phyloP scores from a whole-genome alignment of 495 filamentous ascomycete genomes.

The Aspergillus coremiiformis region DNA sequence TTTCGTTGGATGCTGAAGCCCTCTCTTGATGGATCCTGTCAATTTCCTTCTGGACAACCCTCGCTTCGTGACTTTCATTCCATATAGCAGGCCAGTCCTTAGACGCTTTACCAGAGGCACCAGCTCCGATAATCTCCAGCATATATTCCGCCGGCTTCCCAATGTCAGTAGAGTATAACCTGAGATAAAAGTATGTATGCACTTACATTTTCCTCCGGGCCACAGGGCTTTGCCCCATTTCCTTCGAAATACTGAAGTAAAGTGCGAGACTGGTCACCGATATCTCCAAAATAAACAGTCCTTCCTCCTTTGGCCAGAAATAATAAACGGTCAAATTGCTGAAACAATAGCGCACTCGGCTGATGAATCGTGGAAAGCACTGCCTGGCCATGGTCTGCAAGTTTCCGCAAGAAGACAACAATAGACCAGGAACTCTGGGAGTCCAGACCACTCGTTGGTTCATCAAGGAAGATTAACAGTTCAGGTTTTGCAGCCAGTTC shows the following conservation, averaged over 20 bases:
- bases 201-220: constrained; percentile 68
- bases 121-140: constrained; percentile 66
- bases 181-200: too few species aligned
- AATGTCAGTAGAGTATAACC: constrained; percentile 7
- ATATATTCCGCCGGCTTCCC: constrained; percentile 78
- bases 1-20: constrained; percentile 15
- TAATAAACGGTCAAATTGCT: constrained; percentile 83
- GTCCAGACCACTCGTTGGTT: constrained; percentile 83
- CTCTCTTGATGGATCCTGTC: constrained; percentile 50
- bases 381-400: constrained; percentile 80
- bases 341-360: constrained; percentile 83
- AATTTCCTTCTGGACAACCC: constrained; percentile 57
- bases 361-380: constrained; percentile 95
- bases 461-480: constrained; percentile 89
- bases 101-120: constrained; percentile 57
- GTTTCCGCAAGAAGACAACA: constrained; percentile 69
- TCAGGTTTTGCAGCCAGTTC: constrained; percentile 86
- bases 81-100: constrained; percentile 74
- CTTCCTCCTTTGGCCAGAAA: constrained; percentile 75
- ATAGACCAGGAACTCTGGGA: constrained; percentile 84
- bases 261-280: constrained; percentile 65
- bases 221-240: constrained; percentile 64
- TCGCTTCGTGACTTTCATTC: constrained; percentile 63
- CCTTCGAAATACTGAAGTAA: constrained; percentile 71
- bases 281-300: constrained; percentile 87